Base-by-base conservation (phyloP, 306 rosid species). In the Casuarina cunninghamiana region DNA sequence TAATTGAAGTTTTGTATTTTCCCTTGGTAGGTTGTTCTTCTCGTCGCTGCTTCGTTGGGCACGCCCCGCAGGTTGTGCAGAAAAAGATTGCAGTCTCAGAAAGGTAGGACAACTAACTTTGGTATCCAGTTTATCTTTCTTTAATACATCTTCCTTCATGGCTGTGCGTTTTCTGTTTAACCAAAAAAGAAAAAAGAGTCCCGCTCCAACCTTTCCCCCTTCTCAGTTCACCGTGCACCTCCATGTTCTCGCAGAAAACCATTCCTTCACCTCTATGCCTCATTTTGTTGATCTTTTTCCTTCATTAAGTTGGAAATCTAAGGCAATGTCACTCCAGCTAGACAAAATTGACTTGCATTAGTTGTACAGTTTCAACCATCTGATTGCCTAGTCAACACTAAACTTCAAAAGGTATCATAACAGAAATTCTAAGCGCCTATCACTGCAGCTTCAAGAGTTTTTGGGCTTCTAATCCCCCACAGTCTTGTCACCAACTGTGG, bases 31-130 rank as follows among this genome's bases (percentile, higher is more conserved):
- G 86, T 79, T 84, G 83, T 80, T 80, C 84, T 70, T 87, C 81
- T 81, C 77, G 88, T 87, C 86, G 75, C 86, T 78, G 82, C 84
- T 82, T 84, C 77, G 77, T 74, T 81, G 75, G 81, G 81, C 81
- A 81, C 80, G 77, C 84, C 67, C 71, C 78, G 85, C 85, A 78
- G 82, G 73, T 82, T 77, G 72, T 75, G 63, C 83, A 75, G 83
- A 72, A 67, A 67, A 69, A 17, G 60, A 7, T 78, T 78, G 13
- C 74, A 69, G 66, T 43, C 43, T 48, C 44, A 74, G 69, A 76
- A 55, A 76, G 79, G 77, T 76, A 73, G 26, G 57, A 67, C 46
- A 51, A 69, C 71, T 75, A 63, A 53, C 44, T 62, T 60, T 7
- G 12, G 17, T 8, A 4, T 60, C 50, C 11, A 38, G 21, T 63